Evolutionary conservation across 1,284 basidiomycete species (phyloP).

Genomic region (Puccinia polysora): DNA sequence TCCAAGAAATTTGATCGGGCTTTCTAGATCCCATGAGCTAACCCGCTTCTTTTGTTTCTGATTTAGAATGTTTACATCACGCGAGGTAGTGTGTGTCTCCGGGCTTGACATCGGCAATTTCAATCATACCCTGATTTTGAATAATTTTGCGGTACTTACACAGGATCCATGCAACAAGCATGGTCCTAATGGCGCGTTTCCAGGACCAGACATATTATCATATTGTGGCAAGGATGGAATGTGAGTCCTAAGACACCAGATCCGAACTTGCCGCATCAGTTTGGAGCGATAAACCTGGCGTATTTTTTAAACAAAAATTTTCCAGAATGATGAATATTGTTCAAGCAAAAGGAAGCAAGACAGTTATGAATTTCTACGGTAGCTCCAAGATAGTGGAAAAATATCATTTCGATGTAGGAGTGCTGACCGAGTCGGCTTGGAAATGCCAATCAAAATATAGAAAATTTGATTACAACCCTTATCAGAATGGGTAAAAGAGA

Average conservation of each 20-base stretch:
- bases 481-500: slow-evolving; percentile 12
- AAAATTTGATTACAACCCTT: slow-evolving; percentile 39
- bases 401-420: slow-evolving; percentile 21
- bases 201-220: slow-evolving; percentile 30
- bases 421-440: slow-evolving; percentile 33
- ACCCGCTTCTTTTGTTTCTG: not conserved
- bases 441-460: slow-evolving; percentile 36
- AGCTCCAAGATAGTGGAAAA: slow-evolving; percentile 18
- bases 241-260: not conserved
- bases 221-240: slow-evolving; percentile 36
- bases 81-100: slow-evolving; percentile 36
- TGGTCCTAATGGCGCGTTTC: slow-evolving; percentile 32
- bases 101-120: too few species aligned
- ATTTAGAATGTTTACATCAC: slow-evolving; percentile 30
- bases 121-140: not conserved
- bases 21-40: not conserved
- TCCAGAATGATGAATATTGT: slow-evolving; percentile 44
- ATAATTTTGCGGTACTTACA: not conserved
- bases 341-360: slow-evolving; percentile 20
- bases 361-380: slow-evolving; percentile 25
- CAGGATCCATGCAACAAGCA: slow-evolving; percentile 23
- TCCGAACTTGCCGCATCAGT: not conserved
- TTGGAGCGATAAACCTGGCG: too few species aligned
- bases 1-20: not conserved
- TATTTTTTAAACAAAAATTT: not conserved